These are phyloP conservation scores for Lanmaoa rubissima DNA, from an alignment of 768 basidiomycete species.

Conservation along the genomic window DNA sequence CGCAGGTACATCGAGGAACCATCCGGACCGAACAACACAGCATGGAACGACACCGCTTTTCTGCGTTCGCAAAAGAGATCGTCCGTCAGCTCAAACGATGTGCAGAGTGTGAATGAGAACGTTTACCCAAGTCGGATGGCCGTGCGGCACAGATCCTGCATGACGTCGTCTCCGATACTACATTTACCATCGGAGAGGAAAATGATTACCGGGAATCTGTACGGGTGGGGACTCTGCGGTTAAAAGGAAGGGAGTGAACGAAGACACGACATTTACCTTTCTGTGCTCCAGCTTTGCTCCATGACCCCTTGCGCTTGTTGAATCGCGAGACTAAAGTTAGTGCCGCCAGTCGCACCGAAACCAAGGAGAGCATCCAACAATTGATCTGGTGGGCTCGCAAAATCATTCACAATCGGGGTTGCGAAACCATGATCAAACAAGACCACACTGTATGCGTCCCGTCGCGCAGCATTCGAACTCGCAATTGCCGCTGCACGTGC, in stretches of 20 bases:
- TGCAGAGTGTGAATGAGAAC: too few species aligned
- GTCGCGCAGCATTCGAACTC: constrained; percentile 30
- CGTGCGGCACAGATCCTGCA: constrained; percentile 42
- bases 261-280: constrained; percentile 35
- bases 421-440: constrained; percentile 37
- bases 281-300: constrained; percentile 48
- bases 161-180: constrained; percentile 32
- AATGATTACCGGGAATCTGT: constrained; percentile 30
- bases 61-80: constrained; percentile 26
- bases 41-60: constrained; percentile 55
- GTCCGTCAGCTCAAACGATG: background rate
- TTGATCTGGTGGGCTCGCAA: constrained; percentile 42
- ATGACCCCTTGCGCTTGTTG: constrained; percentile 35
- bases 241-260: too few species aligned
- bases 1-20: constrained; percentile 30
- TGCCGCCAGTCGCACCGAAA: constrained; percentile 35
- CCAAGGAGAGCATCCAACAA: constrained; percentile 40
- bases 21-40: constrained; percentile 52
- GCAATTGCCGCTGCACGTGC: constrained; percentile 43
- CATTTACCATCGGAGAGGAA: constrained; percentile 54
- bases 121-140: constrained; percentile 45
- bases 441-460: constrained; percentile 57
- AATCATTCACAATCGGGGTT: constrained; percentile 43
- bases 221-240: background rate
- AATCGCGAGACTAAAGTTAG: constrained; percentile 45